Evolutionary conservation across 2,329 filamentous ascomycete species (phyloP).

Genomic region (Venturia nashicola): DNA sequence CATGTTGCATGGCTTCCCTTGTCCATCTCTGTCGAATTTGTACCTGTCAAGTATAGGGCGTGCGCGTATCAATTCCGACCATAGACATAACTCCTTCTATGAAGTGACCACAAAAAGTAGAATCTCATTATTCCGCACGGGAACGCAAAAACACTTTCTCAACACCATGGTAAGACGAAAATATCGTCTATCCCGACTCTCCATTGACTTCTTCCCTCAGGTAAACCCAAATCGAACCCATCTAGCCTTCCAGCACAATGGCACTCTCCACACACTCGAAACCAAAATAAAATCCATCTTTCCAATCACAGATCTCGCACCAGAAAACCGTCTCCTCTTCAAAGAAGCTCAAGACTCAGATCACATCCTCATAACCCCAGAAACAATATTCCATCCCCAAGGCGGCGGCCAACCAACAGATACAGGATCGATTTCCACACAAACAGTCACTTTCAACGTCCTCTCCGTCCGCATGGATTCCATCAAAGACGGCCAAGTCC

Average conservation of each 20-base stretch:
- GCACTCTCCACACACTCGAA: constrained; percentile 29
- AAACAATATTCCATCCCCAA: constrained; percentile 66
- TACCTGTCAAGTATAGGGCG: background rate
- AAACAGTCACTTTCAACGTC: constrained; percentile 36
- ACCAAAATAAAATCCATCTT: constrained; percentile 35
- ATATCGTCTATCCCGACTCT: background rate
- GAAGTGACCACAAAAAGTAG: no score
- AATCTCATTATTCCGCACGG: background rate
- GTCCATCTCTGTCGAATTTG: background rate
- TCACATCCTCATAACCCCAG: constrained; percentile 46
- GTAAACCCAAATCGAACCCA: constrained; percentile 14
- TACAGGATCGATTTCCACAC: constrained; percentile 41
- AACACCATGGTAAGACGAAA: background rate
- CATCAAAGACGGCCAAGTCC: constrained; percentile 39
- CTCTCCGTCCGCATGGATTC: constrained; percentile 44
- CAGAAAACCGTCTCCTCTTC: constrained; percentile 43
- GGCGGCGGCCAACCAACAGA: constrained; percentile 65
- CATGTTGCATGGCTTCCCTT: background rate
- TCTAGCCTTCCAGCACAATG: constrained; percentile 28
- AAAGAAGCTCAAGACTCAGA: constrained; percentile 41
- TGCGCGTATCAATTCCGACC: background rate
- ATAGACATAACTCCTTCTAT: background rate
- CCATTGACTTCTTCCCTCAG: background rate
- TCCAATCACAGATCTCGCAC: constrained; percentile 38
- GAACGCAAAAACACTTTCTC: no score